Conservation (phyloP, 2,329 filamentous ascomycete genomes). For the Trichoderma sp. region DNA sequence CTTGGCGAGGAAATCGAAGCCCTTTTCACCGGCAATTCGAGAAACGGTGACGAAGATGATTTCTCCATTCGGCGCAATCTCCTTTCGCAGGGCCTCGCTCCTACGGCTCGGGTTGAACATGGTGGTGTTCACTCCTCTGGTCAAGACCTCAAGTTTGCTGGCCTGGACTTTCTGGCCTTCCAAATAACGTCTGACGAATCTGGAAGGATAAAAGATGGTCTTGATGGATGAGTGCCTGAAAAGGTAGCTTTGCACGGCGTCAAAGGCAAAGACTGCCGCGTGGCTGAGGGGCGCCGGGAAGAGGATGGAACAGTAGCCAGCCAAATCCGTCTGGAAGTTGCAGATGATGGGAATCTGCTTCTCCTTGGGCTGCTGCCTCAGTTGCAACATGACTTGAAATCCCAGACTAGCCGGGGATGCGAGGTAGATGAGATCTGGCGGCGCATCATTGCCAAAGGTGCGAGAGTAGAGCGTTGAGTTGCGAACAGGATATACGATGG, state of each 20-base stretch:
- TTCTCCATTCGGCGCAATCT: slow-evolving; percentile 62
- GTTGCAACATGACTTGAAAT: slow-evolving; percentile 70
- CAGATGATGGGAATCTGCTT: slow-evolving; percentile 61
- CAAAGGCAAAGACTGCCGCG: slow-evolving; percentile 63
- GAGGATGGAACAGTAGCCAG: slow-evolving; percentile 69
- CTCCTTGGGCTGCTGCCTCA: slow-evolving; percentile 58
- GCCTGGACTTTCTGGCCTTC: slow-evolving; percentile 55
- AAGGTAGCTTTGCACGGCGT: slow-evolving; percentile 65
- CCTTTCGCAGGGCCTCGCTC: slow-evolving; percentile 51
- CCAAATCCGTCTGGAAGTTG: slow-evolving; percentile 73
- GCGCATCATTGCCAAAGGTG: slow-evolving; percentile 54
- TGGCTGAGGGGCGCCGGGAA: slow-evolving; percentile 63
- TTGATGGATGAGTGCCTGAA: slow-evolving; percentile 63
- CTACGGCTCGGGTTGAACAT: slow-evolving; percentile 59
- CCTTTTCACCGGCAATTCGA: slow-evolving; percentile 69
- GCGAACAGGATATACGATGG: slow-evolving; percentile 68
- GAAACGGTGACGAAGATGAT: slow-evolving; percentile 67
- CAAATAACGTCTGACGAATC: slow-evolving; percentile 63
- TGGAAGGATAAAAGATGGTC: slow-evolving; percentile 69
- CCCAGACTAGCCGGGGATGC: slow-evolving; percentile 69
- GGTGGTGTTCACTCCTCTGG: slow-evolving; percentile 65
- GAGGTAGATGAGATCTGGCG: slow-evolving; percentile 68
- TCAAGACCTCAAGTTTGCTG: slow-evolving; percentile 60
- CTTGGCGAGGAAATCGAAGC: slow-evolving; percentile 66
- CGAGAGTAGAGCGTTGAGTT: slow-evolving; percentile 61